Base-by-base conservation (phyloP, 176 grass and related monocot genomes). In the Oryza rufipogon region DNA sequence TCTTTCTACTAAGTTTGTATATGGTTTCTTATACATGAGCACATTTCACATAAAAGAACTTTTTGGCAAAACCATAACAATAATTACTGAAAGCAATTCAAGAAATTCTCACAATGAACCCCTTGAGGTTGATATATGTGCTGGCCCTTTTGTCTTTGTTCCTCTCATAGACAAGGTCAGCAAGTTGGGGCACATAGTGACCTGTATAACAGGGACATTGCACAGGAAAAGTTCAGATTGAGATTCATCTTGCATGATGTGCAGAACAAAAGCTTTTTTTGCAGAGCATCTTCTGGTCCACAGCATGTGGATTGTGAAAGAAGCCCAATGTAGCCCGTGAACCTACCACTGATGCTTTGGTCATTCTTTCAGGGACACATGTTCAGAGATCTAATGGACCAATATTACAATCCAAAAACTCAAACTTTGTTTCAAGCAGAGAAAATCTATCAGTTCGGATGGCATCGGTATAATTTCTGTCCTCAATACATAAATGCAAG, bases 161-260 rank as follows among this genome's bases (percentile, higher is more conserved):
- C 58, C 80, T 82, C 22, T 92, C 88, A 73, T 90, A 82, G 54
- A 97, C 83, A 74, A 92, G 88, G 45, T 92, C 87, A 80, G 90
- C 94, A 84, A 97, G 85, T 49, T 94, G 94, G 46, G 94, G 94
- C 14, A 97, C 94, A 87, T 97, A 97, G 42, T 97, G 94, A 80
- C 94, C 92, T 97, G 80, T 54, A 88, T 12, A 46, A 85, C 69
- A 84, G 36, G 54, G n/a, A 32, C 20, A 65, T 64, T 51, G 17
- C 42, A 78, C 48, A 20, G 45, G 19, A 58, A 81, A 86, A 78
- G 10, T 71, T 71, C 17, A 73, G 3, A 23, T 38, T 44, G 42
- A 44, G 42, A 44, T 70, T 82, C 36, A 39, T 64, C 41, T 77
- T 82, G 30, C 64, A 7, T 82, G 73, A 71, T 16, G 51, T 49